phyloP scores from a whole-genome alignment of 768 basidiomycete genomes.

The Xerocomellus amylosporus region DNA sequence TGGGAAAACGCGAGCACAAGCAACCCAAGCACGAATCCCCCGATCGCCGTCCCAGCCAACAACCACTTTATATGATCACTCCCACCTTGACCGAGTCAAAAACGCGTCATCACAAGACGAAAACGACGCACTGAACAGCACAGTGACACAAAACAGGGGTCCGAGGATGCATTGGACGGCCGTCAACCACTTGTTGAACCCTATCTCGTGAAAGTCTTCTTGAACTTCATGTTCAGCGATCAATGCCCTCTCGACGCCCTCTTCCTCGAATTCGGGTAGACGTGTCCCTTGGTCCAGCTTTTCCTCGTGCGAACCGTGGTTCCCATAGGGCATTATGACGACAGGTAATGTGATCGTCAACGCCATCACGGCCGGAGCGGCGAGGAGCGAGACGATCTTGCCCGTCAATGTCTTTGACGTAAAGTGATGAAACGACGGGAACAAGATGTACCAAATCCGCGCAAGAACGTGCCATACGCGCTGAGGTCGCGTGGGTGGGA shows the following conservation, averaged over 20 bases:
- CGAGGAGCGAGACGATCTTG: conserved; percentile 72
- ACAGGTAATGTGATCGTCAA: conserved; percentile 92
- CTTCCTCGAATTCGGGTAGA: conserved; percentile 72
- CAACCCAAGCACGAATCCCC: conserved; percentile 52
- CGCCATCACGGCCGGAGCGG: conserved; percentile 80
- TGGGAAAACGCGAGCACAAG: conserved; percentile 60
- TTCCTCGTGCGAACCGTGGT: conserved; percentile 17
- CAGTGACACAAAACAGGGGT: conserved; percentile 69
- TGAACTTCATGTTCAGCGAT: conserved; percentile 74
- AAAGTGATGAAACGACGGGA: conserved; percentile 82
- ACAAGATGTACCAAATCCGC: conserved; percentile 60
- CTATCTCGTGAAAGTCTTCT: conserved; percentile 63
- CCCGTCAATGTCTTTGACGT: conserved; percentile 64
- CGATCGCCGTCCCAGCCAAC: conserved; percentile 49
- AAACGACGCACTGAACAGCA: conserved; percentile 69
- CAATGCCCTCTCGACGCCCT: conserved; percentile 64
- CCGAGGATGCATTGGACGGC: conserved; percentile 81
- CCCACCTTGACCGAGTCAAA: conserved; percentile 25
- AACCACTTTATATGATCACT: conserved; percentile 47
- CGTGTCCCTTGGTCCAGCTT: conserved; percentile 39
- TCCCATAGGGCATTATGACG: conserved; percentile 60
- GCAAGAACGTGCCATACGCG: conserved; percentile 34
- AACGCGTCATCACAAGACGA: neutral
- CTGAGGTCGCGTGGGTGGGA: conserved; percentile 42
- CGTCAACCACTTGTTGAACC: conserved; percentile 80